phyloP scores from a whole-genome alignment of 1,284 basidiomycete species.

The Spongiforma sp. region DNA sequence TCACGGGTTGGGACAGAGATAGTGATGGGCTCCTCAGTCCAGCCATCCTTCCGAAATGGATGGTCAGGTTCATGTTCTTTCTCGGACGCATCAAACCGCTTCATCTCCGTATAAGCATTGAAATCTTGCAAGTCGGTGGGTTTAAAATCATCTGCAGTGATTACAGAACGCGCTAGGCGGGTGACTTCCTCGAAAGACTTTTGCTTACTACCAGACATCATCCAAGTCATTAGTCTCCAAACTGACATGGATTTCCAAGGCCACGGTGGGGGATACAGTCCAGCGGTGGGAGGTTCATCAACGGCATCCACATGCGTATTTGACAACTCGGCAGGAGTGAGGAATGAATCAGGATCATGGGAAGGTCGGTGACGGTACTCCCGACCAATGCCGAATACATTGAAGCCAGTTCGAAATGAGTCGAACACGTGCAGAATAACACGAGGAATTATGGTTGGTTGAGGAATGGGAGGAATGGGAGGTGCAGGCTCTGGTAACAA shows the following conservation, averaged over 20 bases:
- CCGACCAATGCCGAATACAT: neutral
- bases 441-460: neutral
- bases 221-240: constrained; percentile 8
- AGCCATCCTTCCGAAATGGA: neutral
- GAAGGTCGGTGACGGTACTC: neutral
- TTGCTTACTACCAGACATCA: neutral
- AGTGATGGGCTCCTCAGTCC: neutral
- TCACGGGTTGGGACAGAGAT: neutral
- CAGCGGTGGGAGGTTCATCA: neutral
- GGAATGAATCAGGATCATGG: neutral
- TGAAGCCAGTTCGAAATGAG: neutral
- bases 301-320: neutral
- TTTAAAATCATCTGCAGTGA: neutral
- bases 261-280: neutral
- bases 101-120: neutral
- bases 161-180: neutral
- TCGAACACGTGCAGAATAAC: neutral
- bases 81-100: neutral
- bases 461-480: no score
- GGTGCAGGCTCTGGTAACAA: no score
- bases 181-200: constrained; percentile 2
- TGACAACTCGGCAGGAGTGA: neutral
- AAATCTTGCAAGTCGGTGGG: neutral
- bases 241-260: neutral
- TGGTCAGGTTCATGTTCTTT: neutral